Base-by-base conservation (phyloP, 495 filamentous ascomycete genomes). In the Trichoderma parareesei region DNA sequence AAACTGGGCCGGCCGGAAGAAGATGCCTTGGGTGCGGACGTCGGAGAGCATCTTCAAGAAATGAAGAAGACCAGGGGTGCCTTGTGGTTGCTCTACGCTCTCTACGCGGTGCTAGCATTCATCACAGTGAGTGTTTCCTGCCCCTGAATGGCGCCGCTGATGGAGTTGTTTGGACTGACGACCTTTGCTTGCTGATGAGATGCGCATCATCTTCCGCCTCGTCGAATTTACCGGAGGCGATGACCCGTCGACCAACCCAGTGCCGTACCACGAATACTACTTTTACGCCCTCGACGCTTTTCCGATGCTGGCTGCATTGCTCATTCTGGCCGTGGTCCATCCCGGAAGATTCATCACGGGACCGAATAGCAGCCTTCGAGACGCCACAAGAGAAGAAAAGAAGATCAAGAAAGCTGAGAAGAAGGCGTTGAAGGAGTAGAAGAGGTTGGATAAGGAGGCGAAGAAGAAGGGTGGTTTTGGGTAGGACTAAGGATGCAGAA, bases 201-300 rank as follows among this genome's bases (percentile, higher is more conserved):
- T 57, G 53, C 53, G 53, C 27, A 57, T 57, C 20, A 38, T 57
- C 8, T 57, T 18, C 8, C 53, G 53, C 20, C 18, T 89, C 3
- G 71, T 75, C 59, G 83, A 89, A 69, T 88, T 82, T 68, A 70
- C 77, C 0, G 53, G 71, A 2, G 82, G 82, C 11, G 66, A 72
- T 0, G 65, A 57, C 27, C 27, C 69, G 2, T 42, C 69, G 55
- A 65, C 65, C 11, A 83, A 82, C 66, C 71, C 73, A 0, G 66
- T 88, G 11, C 77, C 79, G 0, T 76, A 69, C 16, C 75, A 88
- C 67, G 85, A 89, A 70, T 72, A 65, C 16, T 85, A 82, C 66
- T 70, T 77, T 33, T 86, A 86, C 65, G 71, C 74, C 11, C 77
- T 88, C 38, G 86, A 88, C 59, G 80, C 82, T 0, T 65, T 81